Percentiles rank a stretch among this genome's conserved stretches.
Evolutionary conservation across 2,329 filamentous ascomycete genomes (phyloP).

Genomic region (Alternaria brassicae): DNA sequence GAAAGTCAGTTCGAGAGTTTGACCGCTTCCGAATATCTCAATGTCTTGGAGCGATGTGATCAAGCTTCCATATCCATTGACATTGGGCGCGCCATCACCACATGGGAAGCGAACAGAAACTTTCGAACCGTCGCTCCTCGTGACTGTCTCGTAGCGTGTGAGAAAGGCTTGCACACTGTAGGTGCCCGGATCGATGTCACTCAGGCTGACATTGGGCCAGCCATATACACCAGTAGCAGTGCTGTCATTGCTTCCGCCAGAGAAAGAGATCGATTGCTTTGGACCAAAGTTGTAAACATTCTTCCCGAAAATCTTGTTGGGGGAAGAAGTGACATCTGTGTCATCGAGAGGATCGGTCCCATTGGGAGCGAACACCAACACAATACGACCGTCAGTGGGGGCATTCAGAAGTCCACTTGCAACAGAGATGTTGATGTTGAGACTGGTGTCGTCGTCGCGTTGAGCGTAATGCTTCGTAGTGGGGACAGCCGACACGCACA

Average conservation of each 20-base stretch:
- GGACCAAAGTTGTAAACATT: slow-evolving; percentile 42
- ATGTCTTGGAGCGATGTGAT: slow-evolving; percentile 33
- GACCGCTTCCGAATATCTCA: slow-evolving; percentile 34
- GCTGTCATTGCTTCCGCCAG: slow-evolving; percentile 35
- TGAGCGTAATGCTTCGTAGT: neutral
- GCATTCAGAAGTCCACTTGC: slow-evolving; percentile 35
- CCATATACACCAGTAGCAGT: slow-evolving; percentile 43
- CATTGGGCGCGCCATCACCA: slow-evolving; percentile 43
- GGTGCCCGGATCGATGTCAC: slow-evolving; percentile 38
- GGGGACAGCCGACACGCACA: slow-evolving; percentile 6
- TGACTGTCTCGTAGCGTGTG: slow-evolving; percentile 46
- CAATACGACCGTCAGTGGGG: slow-evolving; percentile 41
- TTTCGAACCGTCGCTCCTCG: slow-evolving; percentile 47
- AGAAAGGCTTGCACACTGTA: slow-evolving; percentile 49
- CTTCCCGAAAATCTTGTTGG: slow-evolving; percentile 49
- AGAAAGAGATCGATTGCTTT: slow-evolving; percentile 28
- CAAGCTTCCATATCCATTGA: slow-evolving; percentile 44
- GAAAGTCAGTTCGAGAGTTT: slow-evolving; percentile 44
- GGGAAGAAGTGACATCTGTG: slow-evolving; percentile 46
- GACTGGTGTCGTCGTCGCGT: slow-evolving; percentile 3
- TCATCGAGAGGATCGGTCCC: slow-evolving; percentile 47
- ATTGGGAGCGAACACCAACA: slow-evolving; percentile 45
- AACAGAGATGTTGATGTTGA: slow-evolving; percentile 35
- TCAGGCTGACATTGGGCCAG: slow-evolving; percentile 44
- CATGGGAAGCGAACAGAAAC: slow-evolving; percentile 49